Evolutionary conservation across 306 rosid genomes (phyloP), one percentile per base, ranked within the genome.

Genomic region (Prunus mume): DNA sequence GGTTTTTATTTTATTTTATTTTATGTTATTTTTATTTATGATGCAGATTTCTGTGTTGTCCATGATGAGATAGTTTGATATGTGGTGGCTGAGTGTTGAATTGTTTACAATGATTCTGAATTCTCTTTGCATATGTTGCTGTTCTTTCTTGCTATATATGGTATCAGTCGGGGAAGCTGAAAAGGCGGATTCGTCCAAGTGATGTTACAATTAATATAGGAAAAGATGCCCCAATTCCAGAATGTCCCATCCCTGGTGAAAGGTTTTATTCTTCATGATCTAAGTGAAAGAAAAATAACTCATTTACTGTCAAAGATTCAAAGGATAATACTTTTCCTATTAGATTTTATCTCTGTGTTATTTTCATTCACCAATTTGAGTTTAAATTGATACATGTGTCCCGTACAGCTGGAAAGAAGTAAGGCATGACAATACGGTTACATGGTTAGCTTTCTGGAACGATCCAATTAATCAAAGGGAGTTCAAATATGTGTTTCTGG

Each of bases 381-480:
- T 2, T 46, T 57, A 34, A 52, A 61, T 22, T 71, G 7, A 27
- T 61, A 41, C 18, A 65, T 79, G 74, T 61, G 24, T 38, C 70
- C 52, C 84, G 84, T 80, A 84, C 88, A 96, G 99, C 5, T 95
- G 97, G 99, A 95, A 92, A 87, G 97, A 95, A 84, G 82, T 88
- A 74, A 87, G 96, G 80, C 86, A 95, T 73, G 99, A 95, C 78
- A 82, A 90, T 78, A 92, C 97, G n/a, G 99, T 95, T 69, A 95
- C 97, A 27, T 95, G 99, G 99, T 85, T 95, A 77, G 97, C 97
- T 79, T 89, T 75, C 78, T 95, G 99, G 99, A 89, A 43, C 64
- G 97, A 95, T 73, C 97, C 97, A 13, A 95, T 95, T 80, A 95
- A 89, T 83, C 96, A 88, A 65, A 95, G 86, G 84, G 86, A 90